Percentiles rank a stretch among this genome's conserved stretches.
Evolutionary conservation across 1,284 basidiomycete genomes (phyloP).

Genomic region (Sporisorium iseilematis-ciliati): DNA sequence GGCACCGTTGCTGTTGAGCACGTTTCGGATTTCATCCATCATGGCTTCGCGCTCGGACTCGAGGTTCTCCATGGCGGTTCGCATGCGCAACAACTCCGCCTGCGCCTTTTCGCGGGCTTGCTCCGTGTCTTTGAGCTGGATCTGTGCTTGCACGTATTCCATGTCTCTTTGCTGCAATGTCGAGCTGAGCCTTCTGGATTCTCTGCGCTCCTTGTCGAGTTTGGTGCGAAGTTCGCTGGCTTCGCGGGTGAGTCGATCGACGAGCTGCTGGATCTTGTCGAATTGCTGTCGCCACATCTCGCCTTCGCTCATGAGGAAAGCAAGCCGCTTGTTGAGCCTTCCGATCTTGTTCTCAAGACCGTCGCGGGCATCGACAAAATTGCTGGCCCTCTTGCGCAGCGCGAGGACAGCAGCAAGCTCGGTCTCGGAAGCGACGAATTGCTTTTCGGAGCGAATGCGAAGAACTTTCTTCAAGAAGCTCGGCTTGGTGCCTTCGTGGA

Average conservation of each 20-base stretch:
- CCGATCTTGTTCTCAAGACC: conserved; percentile 82
- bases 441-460: conserved; percentile 46
- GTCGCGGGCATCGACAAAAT: conserved; percentile 83
- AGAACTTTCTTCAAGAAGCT: conserved; percentile 60
- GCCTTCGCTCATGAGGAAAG: conserved; percentile 89
- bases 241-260: conserved; percentile 85
- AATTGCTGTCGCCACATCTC: conserved; percentile 88
- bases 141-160: conserved; percentile 58
- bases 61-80: conserved; percentile 58
- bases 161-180: conserved; percentile 60
- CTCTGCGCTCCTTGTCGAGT: conserved; percentile 87
- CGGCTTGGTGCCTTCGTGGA: conserved; percentile 57
- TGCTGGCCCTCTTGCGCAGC: conserved; percentile 79
- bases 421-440: conserved; percentile 52
- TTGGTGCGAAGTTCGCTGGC: conserved; percentile 82
- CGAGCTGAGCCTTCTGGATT: conserved; percentile 80
- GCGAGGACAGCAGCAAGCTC: conserved; percentile 60
- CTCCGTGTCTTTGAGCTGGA: conserved; percentile 64
- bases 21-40: conserved; percentile 66
- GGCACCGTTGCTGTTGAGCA: conserved; percentile 40
- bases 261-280: conserved; percentile 88
- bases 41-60: conserved; percentile 62
- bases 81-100: conserved; percentile 58
- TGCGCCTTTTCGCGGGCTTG: conserved; percentile 61
- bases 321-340: conserved; percentile 75